Evolutionary conservation across 768 basidiomycete genomes (phyloP), one percentile per base, ranked within the genome.

Genomic region (Panaeolus papilionaceus): DNA sequence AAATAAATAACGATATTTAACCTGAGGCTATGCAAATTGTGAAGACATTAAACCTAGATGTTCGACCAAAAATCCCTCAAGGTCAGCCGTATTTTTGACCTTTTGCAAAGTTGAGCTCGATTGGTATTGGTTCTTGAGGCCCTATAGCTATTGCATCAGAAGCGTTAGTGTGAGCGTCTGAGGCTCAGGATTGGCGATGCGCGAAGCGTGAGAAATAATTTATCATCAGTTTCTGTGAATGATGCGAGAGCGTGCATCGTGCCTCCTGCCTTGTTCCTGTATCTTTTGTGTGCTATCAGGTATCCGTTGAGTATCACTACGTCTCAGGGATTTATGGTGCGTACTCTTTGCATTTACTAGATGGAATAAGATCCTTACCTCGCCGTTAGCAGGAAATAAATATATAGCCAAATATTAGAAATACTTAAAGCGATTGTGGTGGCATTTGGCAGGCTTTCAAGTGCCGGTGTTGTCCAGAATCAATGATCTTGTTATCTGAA

Each of bases 401-500:
- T 58, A 33, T 12, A 33, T 58, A 14, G 14, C 28, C 47, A 51
- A 51, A 51, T 51, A 51, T 58, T 58, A 58, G 54, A 37, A 58
- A 58, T 28, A n/a, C 54, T 58, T 58, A 58, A 58, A 58, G 54
- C 54, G 54, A 58, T 58, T 58, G 54, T 58, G 28, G 54, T 58
- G 54, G 54, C 54, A 58, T 58, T 58, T 58, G 54, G 54, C 54
- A 58, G 54, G 54, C 54, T 28, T 58, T 58, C 54, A 58, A 58
- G 4, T 58, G 28, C 54, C 54, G 54, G 26, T 37, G 54, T 58
- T 58, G 28, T 33, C 54, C 28, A 58, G 54, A 58, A 58, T 58
- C 54, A 58, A 58, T 58, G 54, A 58, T 58, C 54, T 58, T 58
- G 54, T 58, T 58, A 58, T 58, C 54, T 58, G 26, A 58, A 58